Percentiles rank a stretch among this genome's conserved stretches.
Evolutionary conservation across 805 yeast species (phyloP).

Genomic region (Lipomyces anomalus): DNA sequence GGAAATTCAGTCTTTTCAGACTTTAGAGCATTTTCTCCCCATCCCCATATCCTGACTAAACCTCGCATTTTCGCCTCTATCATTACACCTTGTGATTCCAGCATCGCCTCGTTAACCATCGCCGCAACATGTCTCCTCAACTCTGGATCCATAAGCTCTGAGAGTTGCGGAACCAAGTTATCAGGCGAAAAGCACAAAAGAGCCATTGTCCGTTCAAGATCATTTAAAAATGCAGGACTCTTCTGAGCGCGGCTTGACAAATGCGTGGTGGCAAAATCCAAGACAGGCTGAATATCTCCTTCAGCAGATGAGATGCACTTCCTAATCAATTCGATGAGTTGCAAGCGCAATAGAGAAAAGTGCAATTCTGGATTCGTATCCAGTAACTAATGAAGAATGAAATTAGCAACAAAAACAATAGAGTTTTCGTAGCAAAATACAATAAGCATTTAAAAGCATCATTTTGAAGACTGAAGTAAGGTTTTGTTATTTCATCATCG

Average conservation of each 20-base stretch:
- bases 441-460: no score
- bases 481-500: conserved; percentile 25
- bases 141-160: conserved; percentile 51
- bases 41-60: conserved; percentile 55
- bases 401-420: no score
- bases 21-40: conserved; percentile 49
- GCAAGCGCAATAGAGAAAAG: conserved; percentile 65
- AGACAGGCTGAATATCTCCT: conserved; percentile 23
- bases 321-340: conserved; percentile 75
- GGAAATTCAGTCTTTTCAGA: conserved; percentile 17
- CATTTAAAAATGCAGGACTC: conserved; percentile 51
- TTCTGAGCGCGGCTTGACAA: conserved; percentile 56
- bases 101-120: conserved; percentile 61
- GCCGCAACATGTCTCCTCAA: conserved; percentile 62
- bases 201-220: conserved; percentile 80
- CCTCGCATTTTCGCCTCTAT: conserved; percentile 43
- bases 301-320: conserved; percentile 33
- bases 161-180: conserved; percentile 39
- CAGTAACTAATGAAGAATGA: conserved; percentile 44
- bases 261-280: conserved; percentile 36
- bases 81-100: conserved; percentile 37
- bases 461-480: conserved; percentile 29
- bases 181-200: conserved; percentile 49
- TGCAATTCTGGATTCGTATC: conserved; percentile 61
- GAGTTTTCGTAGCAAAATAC: no score